Conservation (phyloP, 1,139 yeast genomes). For the Saccharomyces pastorianus region DNA sequence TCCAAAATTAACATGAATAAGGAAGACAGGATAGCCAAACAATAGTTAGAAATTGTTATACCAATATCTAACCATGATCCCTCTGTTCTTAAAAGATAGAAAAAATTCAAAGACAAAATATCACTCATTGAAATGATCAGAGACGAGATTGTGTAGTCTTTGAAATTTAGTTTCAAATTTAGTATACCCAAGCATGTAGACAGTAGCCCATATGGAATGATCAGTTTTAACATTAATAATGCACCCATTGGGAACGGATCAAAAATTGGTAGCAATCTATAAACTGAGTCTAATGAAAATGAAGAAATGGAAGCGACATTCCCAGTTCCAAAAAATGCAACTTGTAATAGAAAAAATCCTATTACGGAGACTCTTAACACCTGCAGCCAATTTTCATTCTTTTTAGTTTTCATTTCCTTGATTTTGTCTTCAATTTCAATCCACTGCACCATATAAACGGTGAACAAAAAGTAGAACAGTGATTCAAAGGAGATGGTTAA, state of each 20-base stretch:
- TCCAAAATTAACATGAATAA: conserved; percentile 82
- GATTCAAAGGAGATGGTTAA: conserved; percentile 88
- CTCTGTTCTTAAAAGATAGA: conserved; percentile 82
- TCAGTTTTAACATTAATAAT: conserved; percentile 67
- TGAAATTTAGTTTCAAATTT: conserved; percentile 69
- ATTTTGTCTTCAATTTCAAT: conserved; percentile 59
- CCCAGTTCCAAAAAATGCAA: conserved; percentile 96
- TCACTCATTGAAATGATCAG: conserved; percentile 86
- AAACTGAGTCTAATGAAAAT: conserved; percentile 88
- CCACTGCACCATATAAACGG: conserved; percentile 72
- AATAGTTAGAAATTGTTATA: conserved; percentile 85
- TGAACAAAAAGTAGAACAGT: conserved; percentile 73
- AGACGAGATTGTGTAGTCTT: conserved; percentile 76
- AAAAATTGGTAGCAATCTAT: conserved; percentile 80
- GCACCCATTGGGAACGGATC: conserved; percentile 98
- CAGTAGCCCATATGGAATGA: conserved; percentile 79
- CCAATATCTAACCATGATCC: conserved; percentile 99
- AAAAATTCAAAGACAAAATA: conserved; percentile 80
- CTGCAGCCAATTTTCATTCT: conserved; percentile 47
- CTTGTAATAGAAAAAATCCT: conserved; percentile 82
- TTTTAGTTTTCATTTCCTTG: conserved; percentile 26
- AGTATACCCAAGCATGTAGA: conserved; percentile 83
- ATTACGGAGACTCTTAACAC: conserved; percentile 71
- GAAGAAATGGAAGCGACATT: conserved; percentile 91
- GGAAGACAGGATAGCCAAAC: conserved; percentile 83